These are phyloP conservation scores for Phaeosphaeria sp. DNA, from an alignment of 2,329 filamentous ascomycete genomes.

Conservation along the genomic window DNA sequence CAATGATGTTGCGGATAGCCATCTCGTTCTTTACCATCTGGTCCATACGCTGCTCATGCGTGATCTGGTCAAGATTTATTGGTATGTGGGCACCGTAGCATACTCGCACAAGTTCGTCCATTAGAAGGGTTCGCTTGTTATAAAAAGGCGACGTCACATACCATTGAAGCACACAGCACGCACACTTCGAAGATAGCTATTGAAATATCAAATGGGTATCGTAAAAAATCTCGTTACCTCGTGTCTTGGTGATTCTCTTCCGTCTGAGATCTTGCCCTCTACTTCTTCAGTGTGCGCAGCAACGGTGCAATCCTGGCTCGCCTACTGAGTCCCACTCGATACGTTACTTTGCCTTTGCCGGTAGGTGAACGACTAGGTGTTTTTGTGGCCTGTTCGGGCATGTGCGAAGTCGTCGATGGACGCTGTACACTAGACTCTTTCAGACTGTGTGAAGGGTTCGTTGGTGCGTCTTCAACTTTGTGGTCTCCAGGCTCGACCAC, in stretches of 20 bases:
- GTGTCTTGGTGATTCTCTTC: neutral
- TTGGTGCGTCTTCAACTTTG: neutral
- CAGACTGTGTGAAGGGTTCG: neutral
- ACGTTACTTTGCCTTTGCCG: slow-evolving; percentile 49
- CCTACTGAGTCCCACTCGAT: slow-evolving; percentile 58
- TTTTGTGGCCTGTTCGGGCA: slow-evolving; percentile 24
- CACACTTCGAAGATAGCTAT: slow-evolving; percentile 3
- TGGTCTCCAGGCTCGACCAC: neutral
- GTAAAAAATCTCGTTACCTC: slow-evolving; percentile 1
- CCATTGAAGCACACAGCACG: neutral
- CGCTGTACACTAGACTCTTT: neutral
- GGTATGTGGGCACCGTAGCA: neutral
- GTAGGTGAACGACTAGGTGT: slow-evolving; percentile 28
- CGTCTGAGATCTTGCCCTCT: neutral
- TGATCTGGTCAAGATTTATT: slow-evolving; percentile 51
- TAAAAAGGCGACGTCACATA: neutral
- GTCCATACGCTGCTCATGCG: slow-evolving; percentile 51
- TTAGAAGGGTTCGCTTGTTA: too few species aligned
- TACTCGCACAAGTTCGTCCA: too few species aligned
- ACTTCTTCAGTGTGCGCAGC: slow-evolving; percentile 56
- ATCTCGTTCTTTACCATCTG: slow-evolving; percentile 62
- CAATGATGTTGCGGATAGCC: slow-evolving; percentile 61
- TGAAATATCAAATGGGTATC: slow-evolving; percentile 17
- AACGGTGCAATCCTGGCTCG: slow-evolving; percentile 56
- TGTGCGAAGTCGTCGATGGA: slow-evolving; percentile 4